These are phyloP conservation scores for Epipyxis sp. DNA, from an alignment of 108 stramenopile species.

Conservation along the genomic window DNA sequence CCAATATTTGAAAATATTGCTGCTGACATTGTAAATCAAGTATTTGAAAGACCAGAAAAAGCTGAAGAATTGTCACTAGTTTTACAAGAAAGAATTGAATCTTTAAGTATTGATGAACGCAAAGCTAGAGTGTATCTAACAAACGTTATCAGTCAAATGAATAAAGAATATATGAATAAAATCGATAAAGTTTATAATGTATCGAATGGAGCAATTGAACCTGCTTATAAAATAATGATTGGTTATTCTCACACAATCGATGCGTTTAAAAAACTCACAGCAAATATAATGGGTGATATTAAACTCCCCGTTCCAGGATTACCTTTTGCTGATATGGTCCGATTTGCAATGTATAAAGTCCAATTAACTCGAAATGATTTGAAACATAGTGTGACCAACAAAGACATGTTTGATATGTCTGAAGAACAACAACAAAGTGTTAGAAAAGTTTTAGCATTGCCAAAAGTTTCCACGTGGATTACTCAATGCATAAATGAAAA, in stretches of 20 bases:
- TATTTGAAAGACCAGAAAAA: not conserved
- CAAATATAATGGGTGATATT: not conserved
- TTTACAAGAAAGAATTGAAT: not conserved
- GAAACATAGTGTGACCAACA: not conserved
- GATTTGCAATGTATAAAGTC: not conserved
- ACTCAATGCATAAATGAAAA: slow-evolving; percentile 8
- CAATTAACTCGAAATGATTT: not conserved
- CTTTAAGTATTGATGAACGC: not conserved
- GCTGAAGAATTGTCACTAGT: not conserved
- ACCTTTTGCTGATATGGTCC: not conserved
- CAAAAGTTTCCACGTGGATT: slow-evolving; percentile 9
- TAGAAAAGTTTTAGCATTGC: not conserved
- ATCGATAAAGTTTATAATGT: slow-evolving; percentile 6
- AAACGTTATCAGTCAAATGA: not conserved
- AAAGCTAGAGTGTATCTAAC: not conserved
- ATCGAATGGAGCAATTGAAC: not conserved
- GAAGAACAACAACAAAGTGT: not conserved
- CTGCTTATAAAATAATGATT: slow-evolving; percentile 6
- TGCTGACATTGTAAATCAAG: not conserved
- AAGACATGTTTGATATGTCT: slow-evolving; percentile 1
- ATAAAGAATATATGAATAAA: not conserved
- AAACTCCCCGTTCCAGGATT: not conserved
- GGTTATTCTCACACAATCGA: not conserved
- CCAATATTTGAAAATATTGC: not conserved
- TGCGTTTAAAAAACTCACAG: not conserved